Evolutionary conservation across 805 yeast genomes (phyloP).

Genomic region (Ogataea pini): DNA sequence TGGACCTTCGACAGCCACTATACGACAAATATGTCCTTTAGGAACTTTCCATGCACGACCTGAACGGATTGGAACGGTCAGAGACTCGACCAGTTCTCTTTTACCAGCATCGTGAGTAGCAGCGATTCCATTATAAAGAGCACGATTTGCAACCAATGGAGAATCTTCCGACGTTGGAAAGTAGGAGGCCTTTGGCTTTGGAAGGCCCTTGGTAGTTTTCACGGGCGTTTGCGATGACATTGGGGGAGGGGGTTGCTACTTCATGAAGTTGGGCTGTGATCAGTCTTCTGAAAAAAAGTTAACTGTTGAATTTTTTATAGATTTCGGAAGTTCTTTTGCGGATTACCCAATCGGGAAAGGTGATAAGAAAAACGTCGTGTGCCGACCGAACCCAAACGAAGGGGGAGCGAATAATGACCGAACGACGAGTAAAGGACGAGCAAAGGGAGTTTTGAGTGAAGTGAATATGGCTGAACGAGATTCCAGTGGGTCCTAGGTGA

Average conservation of each 20-base stretch:
- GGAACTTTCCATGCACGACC: constrained; percentile 67
- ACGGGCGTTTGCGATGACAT: constrained; percentile 19
- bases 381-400: not conserved
- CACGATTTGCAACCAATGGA: constrained; percentile 50
- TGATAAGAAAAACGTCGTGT: constrained; percentile 13
- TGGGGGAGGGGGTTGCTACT: not conserved
- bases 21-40: constrained; percentile 56
- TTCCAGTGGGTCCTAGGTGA: too few relatives aligned
- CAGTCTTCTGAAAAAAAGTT: not conserved
- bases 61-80: constrained; percentile 52
- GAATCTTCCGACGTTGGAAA: constrained; percentile 53
- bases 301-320: not conserved
- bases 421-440: too few relatives aligned
- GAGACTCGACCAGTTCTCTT: constrained; percentile 43
- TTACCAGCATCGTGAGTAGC: constrained; percentile 35
- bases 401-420: too few relatives aligned
- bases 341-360: constrained; percentile 4
- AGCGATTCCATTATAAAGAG: constrained; percentile 48
- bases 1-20: constrained; percentile 68
- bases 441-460: too few relatives aligned
- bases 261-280: not conserved
- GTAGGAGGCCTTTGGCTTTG: constrained; percentile 56
- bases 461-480: too few relatives aligned
- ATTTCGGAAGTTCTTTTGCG: constrained; percentile 5
- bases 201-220: constrained; percentile 27